phyloP scores from a whole-genome alignment of 169 alveolate genomes.

The Plasmodium gaboni region DNA sequence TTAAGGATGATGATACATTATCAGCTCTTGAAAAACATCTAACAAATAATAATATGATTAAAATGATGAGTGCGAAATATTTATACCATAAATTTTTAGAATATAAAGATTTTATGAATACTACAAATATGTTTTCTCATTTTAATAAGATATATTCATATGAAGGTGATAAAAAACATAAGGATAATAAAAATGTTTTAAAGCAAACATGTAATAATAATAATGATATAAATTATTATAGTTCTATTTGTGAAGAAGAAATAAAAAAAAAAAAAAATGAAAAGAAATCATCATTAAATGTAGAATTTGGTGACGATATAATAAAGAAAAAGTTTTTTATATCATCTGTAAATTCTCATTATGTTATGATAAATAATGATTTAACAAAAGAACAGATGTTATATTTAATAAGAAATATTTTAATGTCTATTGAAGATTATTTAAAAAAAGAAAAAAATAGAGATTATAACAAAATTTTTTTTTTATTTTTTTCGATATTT shows the following conservation, averaged over 20 bases:
- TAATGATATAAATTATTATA: not conserved
- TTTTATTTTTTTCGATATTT: conserved; percentile 31
- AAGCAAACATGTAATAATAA: not conserved
- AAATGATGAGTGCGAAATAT: not conserved
- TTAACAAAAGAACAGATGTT: conserved; percentile 35
- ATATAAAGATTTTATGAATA: conserved; percentile 19
- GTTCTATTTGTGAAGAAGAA: not conserved
- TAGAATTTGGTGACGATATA: conserved; percentile 23
- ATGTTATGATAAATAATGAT: conserved; percentile 27
- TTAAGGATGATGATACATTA: no score
- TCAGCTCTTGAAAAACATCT: no score
- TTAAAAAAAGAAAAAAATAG: conserved; percentile 21
- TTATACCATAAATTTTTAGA: conserved; percentile 8
- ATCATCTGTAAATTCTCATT: conserved; percentile 20
- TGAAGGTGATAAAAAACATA: no score
- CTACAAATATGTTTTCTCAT: no score
- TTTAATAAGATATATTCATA: no score
- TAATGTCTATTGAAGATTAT: conserved; percentile 15
- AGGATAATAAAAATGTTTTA: not conserved
- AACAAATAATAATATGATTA: not conserved
- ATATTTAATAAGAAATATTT: conserved; percentile 20
- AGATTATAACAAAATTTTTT: conserved; percentile 29
- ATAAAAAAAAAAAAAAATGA: not conserved
- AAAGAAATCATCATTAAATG: not conserved
- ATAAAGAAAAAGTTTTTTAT: conserved; percentile 49